Base-by-base conservation (phyloP, 1,284 basidiomycete genomes). In the Phellinidium pouzarii region DNA sequence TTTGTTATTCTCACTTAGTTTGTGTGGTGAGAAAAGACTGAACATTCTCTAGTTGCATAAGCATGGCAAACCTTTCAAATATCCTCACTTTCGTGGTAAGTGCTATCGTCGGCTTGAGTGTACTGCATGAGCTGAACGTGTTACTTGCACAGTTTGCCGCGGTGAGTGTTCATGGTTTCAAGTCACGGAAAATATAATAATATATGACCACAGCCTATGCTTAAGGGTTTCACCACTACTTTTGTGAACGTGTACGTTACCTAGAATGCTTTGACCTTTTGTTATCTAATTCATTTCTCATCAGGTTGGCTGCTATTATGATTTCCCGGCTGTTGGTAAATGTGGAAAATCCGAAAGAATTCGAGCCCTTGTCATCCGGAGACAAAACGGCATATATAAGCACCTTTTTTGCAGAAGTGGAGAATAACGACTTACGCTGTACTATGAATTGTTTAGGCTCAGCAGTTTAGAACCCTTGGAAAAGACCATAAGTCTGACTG, bases 241-340 rank as follows among this genome's bases (percentile, higher is more conserved):
- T 53, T 53, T 34, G 41, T 47, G 8, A 54, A 42, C 29, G 38
- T 31, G 52, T 54, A 44, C n/a, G 52, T 44, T 26, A n/a, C n/a
- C n/a, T 8, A 12, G 5, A 23, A 17, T 3, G 23, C 8, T 5
- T 42, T 17, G 12, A 20, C 23, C 19, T 26, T 27, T 31, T 22
- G 8, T 19, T 7, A 9, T 17, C 22, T 12, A 23, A 42, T 19
- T 43, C 37, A 25, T 27, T 38, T 27, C 44, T 23, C 7, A 22
- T 37, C 37, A 55, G 50, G 4, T n/a, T 56, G 23, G 53, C 55
- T 17, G 50, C 46, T 7, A 49, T 46, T 22, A 48, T 52, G 44
- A 22, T 56, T 17, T 49, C 55, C 8, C 44, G 55, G 2, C 23
- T 56, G 0, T 53, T 56, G 55, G 37, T 56, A 25, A 56, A 56